phyloP scores from a whole-genome alignment of 2,329 filamentous ascomycete species.

The Colletotrichum theobromicola region DNA sequence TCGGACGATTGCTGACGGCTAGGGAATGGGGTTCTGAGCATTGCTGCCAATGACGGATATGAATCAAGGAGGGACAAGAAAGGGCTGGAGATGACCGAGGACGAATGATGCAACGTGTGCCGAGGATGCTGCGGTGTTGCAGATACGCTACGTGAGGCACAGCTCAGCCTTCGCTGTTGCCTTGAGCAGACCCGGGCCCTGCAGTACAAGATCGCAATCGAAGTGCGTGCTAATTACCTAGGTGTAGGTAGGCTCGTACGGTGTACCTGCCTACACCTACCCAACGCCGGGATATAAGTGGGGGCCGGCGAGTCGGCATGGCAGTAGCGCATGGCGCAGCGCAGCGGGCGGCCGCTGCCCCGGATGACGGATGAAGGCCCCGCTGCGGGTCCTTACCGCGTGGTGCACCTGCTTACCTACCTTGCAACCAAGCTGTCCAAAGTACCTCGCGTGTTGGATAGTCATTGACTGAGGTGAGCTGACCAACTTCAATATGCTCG shows the following conservation, averaged over 20 bases:
- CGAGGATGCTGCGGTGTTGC: neutral
- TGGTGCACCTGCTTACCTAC: neutral
- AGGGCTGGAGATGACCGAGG: neutral
- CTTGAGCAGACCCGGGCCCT: neutral
- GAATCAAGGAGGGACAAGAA: neutral
- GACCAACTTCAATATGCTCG: neutral
- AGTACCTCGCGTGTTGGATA: neutral
- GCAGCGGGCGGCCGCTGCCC: neutral
- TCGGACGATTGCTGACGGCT: slow-evolving; percentile 6
- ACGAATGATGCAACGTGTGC: neutral
- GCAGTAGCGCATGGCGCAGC: slow-evolving; percentile 9
- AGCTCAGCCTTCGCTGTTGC: neutral
- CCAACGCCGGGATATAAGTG: neutral
- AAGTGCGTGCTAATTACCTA: too few species aligned
- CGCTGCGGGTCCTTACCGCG: slow-evolving; percentile 3
- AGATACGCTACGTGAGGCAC: neutral
- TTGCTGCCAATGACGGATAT: neutral
- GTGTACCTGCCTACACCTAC: neutral
- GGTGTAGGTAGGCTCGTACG: neutral
- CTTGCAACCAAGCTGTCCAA: neutral
- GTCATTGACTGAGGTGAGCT: neutral
- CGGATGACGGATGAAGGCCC: neutral
- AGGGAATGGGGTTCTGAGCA: neutral
- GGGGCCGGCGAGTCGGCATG: neutral
- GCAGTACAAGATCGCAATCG: neutral